These are phyloP conservation scores for Botryosphaeria agaves DNA, from an alignment of 2,329 filamentous ascomycete genomes.

Conservation along the genomic window DNA sequence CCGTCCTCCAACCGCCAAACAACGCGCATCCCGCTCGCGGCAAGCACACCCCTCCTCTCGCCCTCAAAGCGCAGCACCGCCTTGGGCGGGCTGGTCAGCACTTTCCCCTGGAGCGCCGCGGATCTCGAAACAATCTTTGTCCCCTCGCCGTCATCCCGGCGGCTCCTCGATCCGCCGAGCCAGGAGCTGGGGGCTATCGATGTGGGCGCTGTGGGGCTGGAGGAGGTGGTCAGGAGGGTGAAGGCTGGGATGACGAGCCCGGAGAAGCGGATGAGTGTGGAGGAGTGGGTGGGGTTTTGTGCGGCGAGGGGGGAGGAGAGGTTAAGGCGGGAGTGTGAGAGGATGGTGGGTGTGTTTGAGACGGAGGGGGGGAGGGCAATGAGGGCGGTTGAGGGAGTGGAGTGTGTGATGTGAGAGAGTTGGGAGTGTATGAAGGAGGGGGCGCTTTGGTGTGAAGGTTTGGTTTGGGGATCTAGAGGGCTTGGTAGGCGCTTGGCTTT, in stretches of 20 bases:
- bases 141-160: conserved; percentile 18
- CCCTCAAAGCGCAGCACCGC: conserved; percentile 27
- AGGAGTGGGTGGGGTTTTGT: conserved; percentile 79
- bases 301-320: conserved; percentile 65
- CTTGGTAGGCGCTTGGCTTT: too few species aligned
- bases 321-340: conserved; percentile 66
- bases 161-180: conserved; percentile 3
- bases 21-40: conserved; percentile 24
- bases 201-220: conserved; percentile 8
- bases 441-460: background rate
- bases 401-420: conserved; percentile 12
- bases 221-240: conserved; percentile 19
- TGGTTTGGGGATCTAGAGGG: too few species aligned
- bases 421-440: conserved; percentile 1
- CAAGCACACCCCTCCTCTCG: conserved; percentile 18
- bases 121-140: conserved; percentile 60
- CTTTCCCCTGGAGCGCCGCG: conserved; percentile 50
- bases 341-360: conserved; percentile 69
- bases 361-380: conserved; percentile 65
- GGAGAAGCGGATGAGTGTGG: conserved; percentile 81
- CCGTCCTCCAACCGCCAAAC: conserved; percentile 21
- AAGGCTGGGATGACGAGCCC: conserved; percentile 46
- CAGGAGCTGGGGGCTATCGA: background rate
- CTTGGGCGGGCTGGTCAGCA: conserved; percentile 30
- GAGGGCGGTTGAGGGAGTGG: conserved; percentile 55